Percentiles rank a stretch among this genome's conserved stretches.
Evolutionary conservation across 2,329 filamentous ascomycete species (phyloP).

Genomic region (Xylaria sp.): DNA sequence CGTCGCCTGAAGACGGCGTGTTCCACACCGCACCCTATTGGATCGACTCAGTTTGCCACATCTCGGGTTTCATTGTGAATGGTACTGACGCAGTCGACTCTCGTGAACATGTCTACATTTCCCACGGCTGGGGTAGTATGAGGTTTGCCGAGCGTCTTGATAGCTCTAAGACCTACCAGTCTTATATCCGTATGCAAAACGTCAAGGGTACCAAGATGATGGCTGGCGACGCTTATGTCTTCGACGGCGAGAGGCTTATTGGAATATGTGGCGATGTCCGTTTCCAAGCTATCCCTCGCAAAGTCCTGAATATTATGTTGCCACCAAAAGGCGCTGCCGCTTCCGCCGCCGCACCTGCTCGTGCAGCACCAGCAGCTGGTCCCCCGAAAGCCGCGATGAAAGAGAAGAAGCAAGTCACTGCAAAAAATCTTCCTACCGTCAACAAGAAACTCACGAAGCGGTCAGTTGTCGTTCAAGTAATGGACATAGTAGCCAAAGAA

Average conservation of each 20-base stretch:
- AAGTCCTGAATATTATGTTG: conserved; percentile 72
- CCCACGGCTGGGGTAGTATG: conserved; percentile 67
- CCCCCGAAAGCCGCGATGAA: conserved; percentile 51
- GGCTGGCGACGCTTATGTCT: conserved; percentile 65
- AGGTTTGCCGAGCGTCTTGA: conserved; percentile 60
- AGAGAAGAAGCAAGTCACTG: conserved; percentile 59
- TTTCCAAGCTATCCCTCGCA: conserved; percentile 74
- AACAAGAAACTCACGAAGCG: conserved; percentile 61
- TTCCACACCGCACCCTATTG: conserved; percentile 68
- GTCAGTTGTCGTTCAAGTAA: conserved; percentile 57
- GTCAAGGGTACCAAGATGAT: conserved; percentile 62
- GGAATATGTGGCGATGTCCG: conserved; percentile 66
- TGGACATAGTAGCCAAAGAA: conserved; percentile 67
- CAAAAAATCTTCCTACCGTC: conserved; percentile 59
- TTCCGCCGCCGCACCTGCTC: conserved; percentile 51
- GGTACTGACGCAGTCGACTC: conserved; percentile 66
- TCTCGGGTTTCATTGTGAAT: conserved; percentile 71
- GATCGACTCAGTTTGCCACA: conserved; percentile 68
- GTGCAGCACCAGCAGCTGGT: conserved; percentile 50
- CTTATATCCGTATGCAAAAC: conserved; percentile 68
- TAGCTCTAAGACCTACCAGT: conserved; percentile 60
- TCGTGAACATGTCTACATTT: conserved; percentile 66
- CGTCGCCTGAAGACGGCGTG: conserved; percentile 57
- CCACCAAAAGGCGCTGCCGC: conserved; percentile 65
- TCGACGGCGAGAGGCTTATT: conserved; percentile 62